phyloP scores from a whole-genome alignment of 176 grass and related monocot species.

The Microstegium vimineum region DNA sequence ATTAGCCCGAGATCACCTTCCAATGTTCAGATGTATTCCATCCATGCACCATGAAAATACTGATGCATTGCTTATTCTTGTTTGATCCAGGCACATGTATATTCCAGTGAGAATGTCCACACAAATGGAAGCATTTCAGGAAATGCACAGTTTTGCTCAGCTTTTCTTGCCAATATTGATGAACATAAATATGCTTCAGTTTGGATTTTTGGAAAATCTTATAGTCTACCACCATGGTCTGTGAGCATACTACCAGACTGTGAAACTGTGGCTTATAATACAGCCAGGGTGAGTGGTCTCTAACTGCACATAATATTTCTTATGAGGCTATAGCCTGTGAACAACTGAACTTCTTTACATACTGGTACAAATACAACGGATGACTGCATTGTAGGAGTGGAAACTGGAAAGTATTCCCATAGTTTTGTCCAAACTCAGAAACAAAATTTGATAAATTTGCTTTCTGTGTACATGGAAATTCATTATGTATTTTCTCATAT shows the following conservation, averaged over 20 bases:
- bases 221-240: constrained; percentile 86
- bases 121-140: constrained; percentile 52
- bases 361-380: neutral
- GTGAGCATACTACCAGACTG: constrained; percentile 96
- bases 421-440: neutral
- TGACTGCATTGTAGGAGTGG: neutral
- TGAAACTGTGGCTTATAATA: constrained; percentile 83
- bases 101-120: constrained; percentile 54
- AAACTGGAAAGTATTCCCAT: neutral
- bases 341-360: neutral
- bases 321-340: constrained; percentile 2
- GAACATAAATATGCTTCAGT: constrained; percentile 78
- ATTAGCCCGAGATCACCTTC: neutral
- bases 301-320: neutral
- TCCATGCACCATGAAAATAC: neutral
- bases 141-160: constrained; percentile 72
- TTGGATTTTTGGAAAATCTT: constrained; percentile 72
- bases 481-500: neutral
- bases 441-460: neutral
- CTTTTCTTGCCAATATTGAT: constrained; percentile 96
- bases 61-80: constrained; percentile 29
- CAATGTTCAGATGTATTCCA: neutral
- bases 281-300: constrained; percentile 57
- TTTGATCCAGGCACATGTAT: constrained; percentile 88
- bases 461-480: neutral